Conservation (phyloP, 2,329 filamentous ascomycete species). For the Colletotrichum noveboracense region DNA sequence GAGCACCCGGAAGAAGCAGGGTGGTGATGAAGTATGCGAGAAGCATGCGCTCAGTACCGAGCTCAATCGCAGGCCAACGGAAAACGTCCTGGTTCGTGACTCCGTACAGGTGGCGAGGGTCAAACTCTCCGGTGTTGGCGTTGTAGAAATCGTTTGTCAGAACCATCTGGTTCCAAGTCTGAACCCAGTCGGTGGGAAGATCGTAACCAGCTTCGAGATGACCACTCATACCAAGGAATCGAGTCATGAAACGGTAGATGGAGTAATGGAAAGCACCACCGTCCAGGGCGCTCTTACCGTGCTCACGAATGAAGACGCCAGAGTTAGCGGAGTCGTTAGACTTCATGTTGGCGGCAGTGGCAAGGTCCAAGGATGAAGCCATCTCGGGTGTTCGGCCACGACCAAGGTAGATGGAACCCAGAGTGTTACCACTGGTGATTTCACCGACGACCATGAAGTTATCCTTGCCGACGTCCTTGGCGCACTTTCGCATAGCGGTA, state of each 20-base stretch:
- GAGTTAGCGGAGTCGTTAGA: constrained; percentile 16
- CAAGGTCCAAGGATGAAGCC: constrained; percentile 19
- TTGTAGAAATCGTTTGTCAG: constrained; percentile 65
- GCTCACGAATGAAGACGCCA: constrained; percentile 58
- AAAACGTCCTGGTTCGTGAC: constrained; percentile 71
- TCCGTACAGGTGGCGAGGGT: constrained; percentile 69
- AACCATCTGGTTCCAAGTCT: constrained; percentile 61
- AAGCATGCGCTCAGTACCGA: constrained; percentile 62
- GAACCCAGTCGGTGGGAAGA: constrained; percentile 42
- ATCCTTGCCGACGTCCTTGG: constrained; percentile 58
- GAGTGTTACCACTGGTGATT: constrained; percentile 65
- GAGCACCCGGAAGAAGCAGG: constrained; percentile 64
- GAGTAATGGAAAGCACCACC: constrained; percentile 47
- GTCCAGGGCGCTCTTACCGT: constrained; percentile 52
- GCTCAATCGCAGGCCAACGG: constrained; percentile 63
- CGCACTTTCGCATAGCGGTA: constrained; percentile 61
- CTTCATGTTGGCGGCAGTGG: constrained; percentile 21
- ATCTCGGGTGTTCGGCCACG: constrained; percentile 55
- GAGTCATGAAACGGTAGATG: constrained; percentile 32
- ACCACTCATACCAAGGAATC: constrained; percentile 35
- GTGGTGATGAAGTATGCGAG: constrained; percentile 64
- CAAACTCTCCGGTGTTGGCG: constrained; percentile 63
- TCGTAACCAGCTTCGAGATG: constrained; percentile 35
- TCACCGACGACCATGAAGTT: constrained; percentile 71
- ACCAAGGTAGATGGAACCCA: constrained; percentile 66